Percentiles rank a stretch among this genome's conserved stretches.
These are phyloP conservation scores for Pleurotus pulmonarius DNA, from an alignment of 768 basidiomycete genomes.

Conservation along the genomic window DNA sequence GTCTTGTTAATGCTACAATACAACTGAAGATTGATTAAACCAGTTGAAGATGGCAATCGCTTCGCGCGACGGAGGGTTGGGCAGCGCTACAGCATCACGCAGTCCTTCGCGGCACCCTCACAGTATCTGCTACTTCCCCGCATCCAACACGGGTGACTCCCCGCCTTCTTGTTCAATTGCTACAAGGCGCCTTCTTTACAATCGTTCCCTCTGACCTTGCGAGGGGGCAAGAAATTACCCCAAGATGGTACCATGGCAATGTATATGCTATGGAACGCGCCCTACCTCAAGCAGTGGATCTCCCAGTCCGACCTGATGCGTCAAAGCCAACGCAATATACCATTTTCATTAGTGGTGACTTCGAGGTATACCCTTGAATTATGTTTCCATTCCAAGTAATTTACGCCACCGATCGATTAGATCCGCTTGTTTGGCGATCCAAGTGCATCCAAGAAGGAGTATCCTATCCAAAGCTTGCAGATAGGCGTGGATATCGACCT, in stretches of 20 bases:
- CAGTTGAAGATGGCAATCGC: slow-evolving; percentile 51
- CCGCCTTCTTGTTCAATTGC: slow-evolving; percentile 53
- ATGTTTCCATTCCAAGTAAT: not conserved
- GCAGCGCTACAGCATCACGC: slow-evolving; percentile 79
- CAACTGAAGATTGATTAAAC: not conserved
- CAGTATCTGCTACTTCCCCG: slow-evolving; percentile 32
- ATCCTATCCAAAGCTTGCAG: slow-evolving; percentile 56
- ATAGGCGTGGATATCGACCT: slow-evolving; percentile 42
- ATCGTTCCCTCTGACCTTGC: slow-evolving; percentile 42
- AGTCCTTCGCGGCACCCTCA: slow-evolving; percentile 62
- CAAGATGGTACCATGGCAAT: slow-evolving; percentile 80
- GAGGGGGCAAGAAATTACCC: slow-evolving; percentile 17
- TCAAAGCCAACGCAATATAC: slow-evolving; percentile 52
- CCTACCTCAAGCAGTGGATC: slow-evolving; percentile 41
- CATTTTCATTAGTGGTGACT: slow-evolving; percentile 75
- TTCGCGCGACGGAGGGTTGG: slow-evolving; percentile 83
- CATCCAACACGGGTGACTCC: slow-evolving; percentile 24
- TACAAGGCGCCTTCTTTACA: slow-evolving; percentile 75
- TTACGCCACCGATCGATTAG: slow-evolving; percentile 28
- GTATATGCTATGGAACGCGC: slow-evolving; percentile 68
- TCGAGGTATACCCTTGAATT: slow-evolving; percentile 50
- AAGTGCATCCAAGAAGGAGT: slow-evolving; percentile 26
- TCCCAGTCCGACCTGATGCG: slow-evolving; percentile 44
- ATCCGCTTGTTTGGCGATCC: slow-evolving; percentile 86
- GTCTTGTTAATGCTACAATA: slow-evolving; percentile 13